Evolutionary conservation across 768 basidiomycete species (phyloP).

Genomic region (Amanita jacksonii): DNA sequence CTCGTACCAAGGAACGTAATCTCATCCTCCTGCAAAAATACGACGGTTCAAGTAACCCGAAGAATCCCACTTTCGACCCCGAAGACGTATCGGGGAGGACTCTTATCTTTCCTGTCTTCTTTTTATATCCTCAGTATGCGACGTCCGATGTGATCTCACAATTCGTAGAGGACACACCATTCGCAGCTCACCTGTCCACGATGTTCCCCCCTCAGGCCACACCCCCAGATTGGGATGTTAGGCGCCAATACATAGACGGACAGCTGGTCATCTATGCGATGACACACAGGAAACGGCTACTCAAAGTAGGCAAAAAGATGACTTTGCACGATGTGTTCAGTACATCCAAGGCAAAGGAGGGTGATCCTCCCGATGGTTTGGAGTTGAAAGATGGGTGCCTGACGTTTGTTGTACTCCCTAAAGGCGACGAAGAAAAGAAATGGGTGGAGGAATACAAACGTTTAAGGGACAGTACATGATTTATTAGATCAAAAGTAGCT

Average conservation of each 20-base stretch:
- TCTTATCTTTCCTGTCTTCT: slow-evolving; percentile 80
- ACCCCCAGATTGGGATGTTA: slow-evolving; percentile 68
- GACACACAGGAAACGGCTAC: slow-evolving; percentile 61
- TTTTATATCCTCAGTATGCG: slow-evolving; percentile 86
- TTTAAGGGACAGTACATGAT: slow-evolving; percentile 22
- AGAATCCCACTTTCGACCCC: slow-evolving; percentile 55
- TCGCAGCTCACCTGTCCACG: slow-evolving; percentile 60
- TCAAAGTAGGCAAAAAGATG: slow-evolving; percentile 92
- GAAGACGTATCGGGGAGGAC: slow-evolving; percentile 50
- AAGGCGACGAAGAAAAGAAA: slow-evolving; percentile 62
- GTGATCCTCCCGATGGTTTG: slow-evolving; percentile 62
- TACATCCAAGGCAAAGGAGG: slow-evolving; percentile 50
- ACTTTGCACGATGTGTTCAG: slow-evolving; percentile 68
- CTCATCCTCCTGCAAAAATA: slow-evolving; percentile 47
- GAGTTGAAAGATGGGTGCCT: slow-evolving; percentile 79
- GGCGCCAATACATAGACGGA: slow-evolving; percentile 52
- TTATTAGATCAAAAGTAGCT: too few relatives aligned
- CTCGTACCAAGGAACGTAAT: slow-evolving; percentile 54
- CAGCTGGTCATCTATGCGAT: slow-evolving; percentile 77
- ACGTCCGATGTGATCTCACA: slow-evolving; percentile 83
- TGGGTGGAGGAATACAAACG: slow-evolving; percentile 89
- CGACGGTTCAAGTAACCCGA: slow-evolving; percentile 44
- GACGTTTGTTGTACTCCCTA: slow-evolving; percentile 70
- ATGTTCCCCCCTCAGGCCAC: slow-evolving; percentile 77
- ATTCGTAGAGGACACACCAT: slow-evolving; percentile 80